Conservation (phyloP, 1,284 basidiomycete genomes). For the Cryptococcus neoformans region DNA sequence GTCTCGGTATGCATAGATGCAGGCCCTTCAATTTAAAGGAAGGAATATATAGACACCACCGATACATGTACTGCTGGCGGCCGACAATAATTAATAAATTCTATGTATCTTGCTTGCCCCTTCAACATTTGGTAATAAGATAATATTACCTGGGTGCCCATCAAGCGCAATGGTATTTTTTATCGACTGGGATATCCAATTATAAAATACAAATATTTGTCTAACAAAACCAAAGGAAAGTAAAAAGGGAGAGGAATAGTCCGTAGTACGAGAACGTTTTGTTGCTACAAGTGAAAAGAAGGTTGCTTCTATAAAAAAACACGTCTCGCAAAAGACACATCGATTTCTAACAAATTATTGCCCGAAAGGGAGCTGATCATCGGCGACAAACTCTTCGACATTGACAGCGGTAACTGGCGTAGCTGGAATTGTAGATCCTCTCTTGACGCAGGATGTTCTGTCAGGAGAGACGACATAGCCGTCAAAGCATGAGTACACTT, state of each 20-base stretch:
- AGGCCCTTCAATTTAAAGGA: no score
- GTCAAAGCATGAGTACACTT: conserved; percentile 45
- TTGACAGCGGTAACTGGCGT: conserved; percentile 30
- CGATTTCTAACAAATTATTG: not conserved
- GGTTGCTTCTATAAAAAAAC: no score
- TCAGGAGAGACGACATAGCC: conserved; percentile 46
- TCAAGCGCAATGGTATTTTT: conserved; percentile 21
- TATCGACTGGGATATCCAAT: not conserved
- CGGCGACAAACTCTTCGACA: conserved; percentile 5
- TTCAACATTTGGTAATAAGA: no score
- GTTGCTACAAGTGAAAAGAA: not conserved
- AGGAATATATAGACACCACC: no score
- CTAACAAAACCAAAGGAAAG: not conserved
- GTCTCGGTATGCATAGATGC: no score
- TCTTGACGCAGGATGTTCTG: conserved; percentile 37
- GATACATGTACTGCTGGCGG: no score
- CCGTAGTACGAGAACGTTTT: not conserved
- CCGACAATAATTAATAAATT: no score
- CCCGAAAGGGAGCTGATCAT: conserved; percentile 7
- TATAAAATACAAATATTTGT: not conserved
- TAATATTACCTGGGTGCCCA: no score
- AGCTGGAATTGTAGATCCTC: conserved; percentile 28
- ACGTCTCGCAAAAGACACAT: not conserved
- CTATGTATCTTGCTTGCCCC: no score
- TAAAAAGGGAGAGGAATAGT: not conserved